phyloP scores from a whole-genome alignment of 352 stramenopile species.

The Globisporangium spinosum region DNA sequence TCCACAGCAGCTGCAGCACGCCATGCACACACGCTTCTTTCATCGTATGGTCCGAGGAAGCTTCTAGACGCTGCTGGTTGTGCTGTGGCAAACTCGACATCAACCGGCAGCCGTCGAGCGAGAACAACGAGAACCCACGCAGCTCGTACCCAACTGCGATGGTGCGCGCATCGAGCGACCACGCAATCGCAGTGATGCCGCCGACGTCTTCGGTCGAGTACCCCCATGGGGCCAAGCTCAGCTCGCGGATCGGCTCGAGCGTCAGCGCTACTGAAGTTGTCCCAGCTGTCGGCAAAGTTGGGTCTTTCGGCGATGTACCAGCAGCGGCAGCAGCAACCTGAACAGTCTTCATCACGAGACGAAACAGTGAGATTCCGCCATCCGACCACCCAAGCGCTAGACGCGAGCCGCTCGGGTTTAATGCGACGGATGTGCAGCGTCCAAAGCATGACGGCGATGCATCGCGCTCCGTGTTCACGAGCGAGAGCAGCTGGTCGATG shows the following conservation, averaged over 20 bases:
- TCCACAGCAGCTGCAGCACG: slow-evolving; percentile 60
- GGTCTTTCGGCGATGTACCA: not conserved
- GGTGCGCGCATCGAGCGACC: slow-evolving; percentile 55
- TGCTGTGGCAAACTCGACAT: slow-evolving; percentile 84
- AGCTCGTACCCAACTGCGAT: slow-evolving; percentile 65
- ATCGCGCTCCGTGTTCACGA: slow-evolving; percentile 62
- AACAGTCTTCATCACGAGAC: slow-evolving; percentile 31
- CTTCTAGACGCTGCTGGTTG: slow-evolving; percentile 45
- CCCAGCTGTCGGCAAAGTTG: not conserved
- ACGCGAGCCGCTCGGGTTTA: slow-evolving; percentile 44
- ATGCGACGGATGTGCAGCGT: slow-evolving; percentile 40
- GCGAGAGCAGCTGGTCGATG: slow-evolving; percentile 72
- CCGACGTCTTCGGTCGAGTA: slow-evolving; percentile 56
- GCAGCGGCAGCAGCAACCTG: not conserved
- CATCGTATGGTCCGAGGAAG: slow-evolving; percentile 15
- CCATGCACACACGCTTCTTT: slow-evolving; percentile 67
- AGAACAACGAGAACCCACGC: slow-evolving; percentile 79
- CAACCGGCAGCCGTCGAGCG: slow-evolving; percentile 69
- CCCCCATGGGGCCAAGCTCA: slow-evolving; percentile 62
- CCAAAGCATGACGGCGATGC: slow-evolving; percentile 25
- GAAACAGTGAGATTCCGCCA: slow-evolving; percentile 65
- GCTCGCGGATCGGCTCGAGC: slow-evolving; percentile 55
- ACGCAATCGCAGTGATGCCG: slow-evolving; percentile 57
- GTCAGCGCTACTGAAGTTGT: slow-evolving; percentile 21
- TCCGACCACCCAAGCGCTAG: slow-evolving; percentile 76